A percentile compares a stretch with the other conserved stretches of the same genome.
These are phyloP conservation scores for Musa schizocarpa DNA, from an alignment of 176 grass and related monocot genomes.

Conservation along the genomic window DNA sequence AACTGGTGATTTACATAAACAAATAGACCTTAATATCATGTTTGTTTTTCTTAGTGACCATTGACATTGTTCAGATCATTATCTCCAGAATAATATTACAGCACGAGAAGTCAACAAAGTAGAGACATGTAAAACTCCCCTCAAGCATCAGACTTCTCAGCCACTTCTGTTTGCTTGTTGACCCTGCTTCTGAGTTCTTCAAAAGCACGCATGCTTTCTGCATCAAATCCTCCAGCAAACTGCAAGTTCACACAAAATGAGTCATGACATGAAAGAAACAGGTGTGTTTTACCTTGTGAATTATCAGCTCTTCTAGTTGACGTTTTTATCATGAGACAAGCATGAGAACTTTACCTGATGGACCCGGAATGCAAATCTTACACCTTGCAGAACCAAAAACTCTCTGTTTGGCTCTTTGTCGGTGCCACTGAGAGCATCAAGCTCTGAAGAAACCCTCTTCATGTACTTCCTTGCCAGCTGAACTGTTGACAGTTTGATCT, in stretches of 20 bases:
- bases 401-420: constrained; percentile 88
- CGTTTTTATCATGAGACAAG: no score
- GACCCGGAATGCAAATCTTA: constrained; percentile 80
- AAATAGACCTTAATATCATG: no score
- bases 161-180: constrained; percentile 19
- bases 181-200: constrained; percentile 74
- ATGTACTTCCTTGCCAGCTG: constrained; percentile 94
- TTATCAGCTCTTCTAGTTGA: no score
- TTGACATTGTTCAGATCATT: no score
- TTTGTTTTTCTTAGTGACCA: no score
- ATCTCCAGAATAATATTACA: no score
- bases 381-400: constrained; percentile 91
- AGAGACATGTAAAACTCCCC: neutral
- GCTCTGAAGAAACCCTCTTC: constrained; percentile 77
- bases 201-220: constrained; percentile 75
- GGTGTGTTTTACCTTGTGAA: no score
- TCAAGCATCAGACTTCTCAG: constrained; percentile 19
- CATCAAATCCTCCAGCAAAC: constrained; percentile 92
- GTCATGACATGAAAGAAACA: neutral
- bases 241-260: constrained; percentile 5
- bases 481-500: constrained; percentile 94
- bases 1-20: neutral
- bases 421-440: constrained; percentile 53
- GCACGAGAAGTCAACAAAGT: neutral
- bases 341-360: constrained; percentile 53